Base-by-base conservation (phyloP, 140 eudicot species). In the Erigeron philadelphicus region DNA sequence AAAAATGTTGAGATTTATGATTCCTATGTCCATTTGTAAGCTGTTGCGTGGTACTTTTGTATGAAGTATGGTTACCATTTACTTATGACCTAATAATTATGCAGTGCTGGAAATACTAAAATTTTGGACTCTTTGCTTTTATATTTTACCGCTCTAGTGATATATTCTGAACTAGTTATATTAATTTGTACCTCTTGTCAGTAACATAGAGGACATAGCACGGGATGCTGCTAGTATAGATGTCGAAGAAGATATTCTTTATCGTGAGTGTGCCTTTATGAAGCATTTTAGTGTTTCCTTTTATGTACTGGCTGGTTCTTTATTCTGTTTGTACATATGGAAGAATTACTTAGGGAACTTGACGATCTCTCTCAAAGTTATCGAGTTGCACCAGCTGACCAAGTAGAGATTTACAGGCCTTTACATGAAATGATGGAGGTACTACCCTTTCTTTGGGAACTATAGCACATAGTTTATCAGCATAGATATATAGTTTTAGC, bases 151-250 rank as follows among this genome's bases (percentile, higher is more conserved):
- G 18, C 25, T 42, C 61, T 65, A 31, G 52, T 62, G 61, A 25
- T 55, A 25, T 18, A 61, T 42, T 6, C 6, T 38, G 55, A 15
- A n/a, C 18, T 60, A 31, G 38, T 31, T 31, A 31, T 31, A 57
- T 43, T 53, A 71, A 35, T 61, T 58, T 65, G 40, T 9, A 56
- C 70, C 7, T 60, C 8, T 54, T 76, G 84, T 67, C 90, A 93
- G 98, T 74, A 93, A 93, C 67, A 87, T 89, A 83, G 98, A 93
- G 68, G 98, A 93, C 83, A 83, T 87, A 70, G 76, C 88, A 76
- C 94, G 98, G 38, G 95, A 89, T 56, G 88, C 95, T 56, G 95
- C 89, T 72, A 85, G 96, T 71, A 48, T 88, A 62, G 86, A 93
- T 44, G 90, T 81, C 38, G 90, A 89, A 41, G 96, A 93, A 77